A percentile compares a stretch with the other conserved stretches of the same genome.
Conservation (phyloP, 257 asterid genomes). For the Capsicum chinense region DNA sequence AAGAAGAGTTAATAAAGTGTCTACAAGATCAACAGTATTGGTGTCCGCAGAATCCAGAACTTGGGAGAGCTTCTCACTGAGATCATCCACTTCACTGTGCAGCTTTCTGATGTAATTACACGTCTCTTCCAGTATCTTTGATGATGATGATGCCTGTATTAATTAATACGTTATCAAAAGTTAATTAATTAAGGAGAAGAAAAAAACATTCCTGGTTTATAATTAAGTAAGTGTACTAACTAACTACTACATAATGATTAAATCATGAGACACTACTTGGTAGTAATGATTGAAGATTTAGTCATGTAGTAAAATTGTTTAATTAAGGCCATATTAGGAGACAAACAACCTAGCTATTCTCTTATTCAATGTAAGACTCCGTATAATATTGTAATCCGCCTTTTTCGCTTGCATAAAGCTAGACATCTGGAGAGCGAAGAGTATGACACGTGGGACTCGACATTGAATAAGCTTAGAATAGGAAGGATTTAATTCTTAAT, state of each 20-base stretch:
- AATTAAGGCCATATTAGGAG: not conserved
- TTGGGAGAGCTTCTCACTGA: slow-evolving; percentile 60
- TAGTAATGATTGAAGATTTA: not conserved
- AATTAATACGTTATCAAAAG: not conserved
- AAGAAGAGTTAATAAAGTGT: slow-evolving; percentile 49
- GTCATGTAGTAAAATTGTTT: not conserved
- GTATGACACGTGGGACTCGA: not conserved
- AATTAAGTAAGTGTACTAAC: not conserved
- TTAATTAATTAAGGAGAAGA: not conserved
- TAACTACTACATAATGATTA: not conserved
- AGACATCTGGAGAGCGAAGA: not conserved
- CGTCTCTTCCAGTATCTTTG: slow-evolving; percentile 50
- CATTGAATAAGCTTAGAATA: not conserved
- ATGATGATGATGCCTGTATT: not conserved
- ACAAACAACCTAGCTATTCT: not conserved
- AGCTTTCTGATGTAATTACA: slow-evolving; percentile 63
- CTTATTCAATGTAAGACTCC: not conserved
- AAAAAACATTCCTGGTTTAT: not conserved
- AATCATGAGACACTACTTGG: not conserved
- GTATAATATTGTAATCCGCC: too few species aligned
- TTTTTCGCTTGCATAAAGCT: not conserved
- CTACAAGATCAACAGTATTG: slow-evolving; percentile 40
- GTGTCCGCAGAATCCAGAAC: slow-evolving; percentile 54
- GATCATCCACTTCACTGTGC: slow-evolving; percentile 66
- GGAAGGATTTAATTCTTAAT: not conserved